These are phyloP conservation scores for Cyclotella baltica DNA, from an alignment of 108 stramenopile species.

Conservation along the genomic window DNA sequence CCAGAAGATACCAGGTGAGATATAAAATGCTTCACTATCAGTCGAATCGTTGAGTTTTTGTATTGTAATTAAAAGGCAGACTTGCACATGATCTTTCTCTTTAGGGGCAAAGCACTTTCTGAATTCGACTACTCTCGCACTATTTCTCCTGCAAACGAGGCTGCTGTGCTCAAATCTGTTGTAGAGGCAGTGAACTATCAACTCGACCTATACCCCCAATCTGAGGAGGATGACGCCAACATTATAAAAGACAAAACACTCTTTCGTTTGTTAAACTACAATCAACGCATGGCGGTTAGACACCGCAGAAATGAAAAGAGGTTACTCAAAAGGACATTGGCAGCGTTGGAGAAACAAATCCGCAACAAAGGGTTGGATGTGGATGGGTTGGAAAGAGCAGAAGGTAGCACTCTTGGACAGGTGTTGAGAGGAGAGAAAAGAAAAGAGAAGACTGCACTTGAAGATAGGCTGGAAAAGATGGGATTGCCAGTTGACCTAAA, in stretches of 20 bases:
- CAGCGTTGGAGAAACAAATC: constrained; percentile 87
- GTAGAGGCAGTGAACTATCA: constrained; percentile 86
- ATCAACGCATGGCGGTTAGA: constrained; percentile 91
- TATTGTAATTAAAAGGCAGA: too few species aligned
- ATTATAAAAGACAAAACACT: constrained; percentile 87
- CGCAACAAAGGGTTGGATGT: constrained; percentile 77
- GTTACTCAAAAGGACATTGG: constrained; percentile 89
- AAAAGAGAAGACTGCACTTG: constrained; percentile 84
- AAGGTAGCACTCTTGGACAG: constrained; percentile 83
- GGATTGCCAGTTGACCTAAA: constrained; percentile 85
- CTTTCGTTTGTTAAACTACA: constrained; percentile 82
- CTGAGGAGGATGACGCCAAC: constrained; percentile 87
- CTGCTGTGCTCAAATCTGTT: constrained; percentile 85
- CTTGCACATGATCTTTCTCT: neutral
- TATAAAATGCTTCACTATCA: too few species aligned
- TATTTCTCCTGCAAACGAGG: constrained; percentile 91
- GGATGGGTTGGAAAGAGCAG: constrained; percentile 73
- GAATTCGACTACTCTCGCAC: constrained; percentile 88
- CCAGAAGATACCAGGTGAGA: constrained; percentile 79
- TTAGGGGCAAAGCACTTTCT: constrained; percentile 66
- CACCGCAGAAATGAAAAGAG: constrained; percentile 91
- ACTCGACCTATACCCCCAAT: constrained; percentile 85
- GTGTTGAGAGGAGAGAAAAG: constrained; percentile 79
- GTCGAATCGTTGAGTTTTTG: too few species aligned
- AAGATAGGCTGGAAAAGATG: constrained; percentile 88